phyloP scores from a whole-genome alignment of 2,329 filamentous ascomycete species.

The Septoria linicola region DNA sequence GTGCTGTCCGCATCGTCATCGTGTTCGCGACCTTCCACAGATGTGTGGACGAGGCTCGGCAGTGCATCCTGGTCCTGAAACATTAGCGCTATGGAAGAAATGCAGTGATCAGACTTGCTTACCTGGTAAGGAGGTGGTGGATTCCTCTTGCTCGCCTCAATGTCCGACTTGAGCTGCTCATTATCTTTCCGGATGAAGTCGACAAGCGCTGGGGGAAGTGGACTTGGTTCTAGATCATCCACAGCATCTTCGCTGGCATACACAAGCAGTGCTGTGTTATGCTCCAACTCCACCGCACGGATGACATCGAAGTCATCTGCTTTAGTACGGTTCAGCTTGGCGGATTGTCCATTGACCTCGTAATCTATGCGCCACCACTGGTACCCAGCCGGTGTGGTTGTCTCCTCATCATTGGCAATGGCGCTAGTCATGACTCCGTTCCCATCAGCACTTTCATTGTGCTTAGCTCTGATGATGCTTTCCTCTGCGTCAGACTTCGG shows the following conservation, averaged over 20 bases:
- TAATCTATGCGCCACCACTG: constrained; percentile 60
- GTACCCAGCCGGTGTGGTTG: constrained; percentile 40
- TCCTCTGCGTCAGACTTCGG: constrained; percentile 28
- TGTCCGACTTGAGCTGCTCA: constrained; percentile 1
- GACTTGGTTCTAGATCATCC: constrained; percentile 11
- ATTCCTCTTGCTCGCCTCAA: constrained; percentile 12
- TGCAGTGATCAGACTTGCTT: neutral
- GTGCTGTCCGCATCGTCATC: constrained; percentile 16
- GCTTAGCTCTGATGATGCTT: neutral
- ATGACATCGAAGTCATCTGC: constrained; percentile 54
- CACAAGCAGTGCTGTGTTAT: constrained; percentile 55
- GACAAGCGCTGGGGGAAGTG: constrained; percentile 3
- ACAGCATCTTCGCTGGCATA: constrained; percentile 54
- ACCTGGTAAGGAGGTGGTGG: constrained; percentile 9
- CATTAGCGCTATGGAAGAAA: no score
- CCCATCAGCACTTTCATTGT: constrained; percentile 2
- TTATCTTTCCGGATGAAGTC: constrained; percentile 11
- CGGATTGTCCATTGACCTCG: constrained; percentile 44
- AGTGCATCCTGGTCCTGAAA: neutral
- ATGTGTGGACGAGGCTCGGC: neutral
- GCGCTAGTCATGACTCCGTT: neutral
- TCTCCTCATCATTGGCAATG: constrained; percentile 32
- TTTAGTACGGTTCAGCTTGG: constrained; percentile 35
- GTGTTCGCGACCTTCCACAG: constrained; percentile 10
- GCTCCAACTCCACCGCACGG: constrained; percentile 51